These are phyloP conservation scores for Anaeromyces robustus DNA, from an alignment of 192 early-diverging fungal species.

Conservation along the genomic window DNA sequence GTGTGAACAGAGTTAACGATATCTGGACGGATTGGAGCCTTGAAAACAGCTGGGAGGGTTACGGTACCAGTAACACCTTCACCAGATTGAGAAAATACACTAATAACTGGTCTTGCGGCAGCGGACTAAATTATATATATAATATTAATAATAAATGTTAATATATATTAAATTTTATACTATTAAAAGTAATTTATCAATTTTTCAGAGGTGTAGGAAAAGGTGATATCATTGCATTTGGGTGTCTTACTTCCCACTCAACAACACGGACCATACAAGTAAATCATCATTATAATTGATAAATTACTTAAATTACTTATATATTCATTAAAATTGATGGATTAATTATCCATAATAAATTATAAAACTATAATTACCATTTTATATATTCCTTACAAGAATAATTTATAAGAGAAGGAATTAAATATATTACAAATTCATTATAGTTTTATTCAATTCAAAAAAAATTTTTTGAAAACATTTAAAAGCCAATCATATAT, in stretches of 20 bases:
- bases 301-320: not conserved
- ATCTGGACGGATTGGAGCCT: conserved; percentile 90
- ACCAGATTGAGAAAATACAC: conserved; percentile 71
- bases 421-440: not conserved
- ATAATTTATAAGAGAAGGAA: not conserved
- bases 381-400: not conserved
- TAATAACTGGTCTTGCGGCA: conserved; percentile 68
- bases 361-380: not conserved
- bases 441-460: not conserved
- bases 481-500: not conserved
- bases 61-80: conserved; percentile 53
- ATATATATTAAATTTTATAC: too few relatives aligned
- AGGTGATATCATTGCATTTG: not conserved
- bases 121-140: not conserved
- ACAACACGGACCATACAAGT: not conserved
- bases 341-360: too few relatives aligned
- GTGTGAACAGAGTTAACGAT: conserved; percentile 91
- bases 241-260: not conserved
- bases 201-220: not conserved
- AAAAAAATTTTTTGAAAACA: not conserved
- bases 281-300: not conserved
- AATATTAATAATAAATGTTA: too few relatives aligned
- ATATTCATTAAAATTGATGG: too few relatives aligned
- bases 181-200: too few relatives aligned
- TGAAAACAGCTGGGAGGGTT: conserved; percentile 81